Conservation (phyloP, 2,329 filamentous ascomycete genomes). For the Trichoderma atroviride region DNA sequence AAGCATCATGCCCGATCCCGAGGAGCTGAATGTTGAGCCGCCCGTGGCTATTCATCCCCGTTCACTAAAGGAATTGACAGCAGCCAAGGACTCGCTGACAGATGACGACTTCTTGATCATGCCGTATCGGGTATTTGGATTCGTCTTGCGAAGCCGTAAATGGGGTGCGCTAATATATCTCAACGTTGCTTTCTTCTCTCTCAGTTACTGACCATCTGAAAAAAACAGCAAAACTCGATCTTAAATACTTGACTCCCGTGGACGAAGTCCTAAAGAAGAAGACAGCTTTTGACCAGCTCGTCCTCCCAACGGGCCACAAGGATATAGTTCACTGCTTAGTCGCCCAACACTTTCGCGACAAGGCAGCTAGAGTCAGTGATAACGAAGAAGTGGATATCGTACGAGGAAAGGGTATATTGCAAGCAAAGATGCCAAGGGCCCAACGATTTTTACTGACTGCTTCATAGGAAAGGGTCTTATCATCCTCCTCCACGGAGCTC, state of each 20-base stretch:
- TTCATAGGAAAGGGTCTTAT: conserved; percentile 35
- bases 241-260: neutral
- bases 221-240: conserved; percentile 9
- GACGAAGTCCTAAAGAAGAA: neutral
- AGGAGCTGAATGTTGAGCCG: neutral
- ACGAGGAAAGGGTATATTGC: neutral
- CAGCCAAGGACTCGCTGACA: neutral
- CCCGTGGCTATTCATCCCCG: conserved; percentile 11
- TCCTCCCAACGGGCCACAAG: conserved; percentile 29
- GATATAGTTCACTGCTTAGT: conserved; percentile 16
- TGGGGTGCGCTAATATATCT: conserved; percentile 36
- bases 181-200: neutral
- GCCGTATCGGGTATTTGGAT: conserved; percentile 40
- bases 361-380: conserved; percentile 24
- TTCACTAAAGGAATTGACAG: conserved; percentile 1
- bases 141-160: conserved; percentile 38
- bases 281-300: conserved; percentile 35
- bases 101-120: conserved; percentile 39
- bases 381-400: conserved; percentile 19
- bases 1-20: neutral
- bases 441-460: conserved; percentile 7
- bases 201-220: neutral
- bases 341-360: conserved; percentile 28
- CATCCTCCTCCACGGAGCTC: conserved; percentile 39
- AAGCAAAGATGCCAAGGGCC: neutral